Percentiles rank a stretch among this genome's conserved stretches.
phyloP scores from a whole-genome alignment of 2,329 filamentous ascomycete genomes.

The Colletotrichum theobromicola region DNA sequence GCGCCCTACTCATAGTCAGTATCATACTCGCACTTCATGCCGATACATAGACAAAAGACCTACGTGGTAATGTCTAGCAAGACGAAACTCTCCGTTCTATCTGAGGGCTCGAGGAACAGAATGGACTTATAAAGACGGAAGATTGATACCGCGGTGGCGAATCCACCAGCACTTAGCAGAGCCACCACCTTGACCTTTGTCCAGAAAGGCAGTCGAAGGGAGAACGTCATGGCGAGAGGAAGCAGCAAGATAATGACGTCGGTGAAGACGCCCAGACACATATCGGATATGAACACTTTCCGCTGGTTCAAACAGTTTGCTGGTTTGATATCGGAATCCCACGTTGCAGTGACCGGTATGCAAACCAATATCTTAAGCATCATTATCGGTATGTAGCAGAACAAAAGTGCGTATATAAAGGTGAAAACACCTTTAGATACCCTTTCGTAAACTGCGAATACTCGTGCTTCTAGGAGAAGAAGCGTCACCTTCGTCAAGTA shows the following conservation, averaged over 20 bases:
- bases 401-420: conserved; percentile 28
- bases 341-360: conserved; percentile 24
- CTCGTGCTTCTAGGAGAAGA: conserved; percentile 32
- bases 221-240: conserved; percentile 33
- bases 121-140: conserved; percentile 24
- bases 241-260: conserved; percentile 37
- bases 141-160: conserved; percentile 28
- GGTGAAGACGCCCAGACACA: conserved; percentile 32
- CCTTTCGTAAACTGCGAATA: conserved; percentile 29
- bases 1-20: neutral
- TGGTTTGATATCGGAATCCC: conserved; percentile 24
- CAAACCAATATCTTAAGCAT: conserved; percentile 28
- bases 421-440: conserved; percentile 27
- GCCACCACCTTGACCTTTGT: conserved; percentile 35
- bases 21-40: neutral
- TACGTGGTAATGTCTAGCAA: neutral
- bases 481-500: conserved; percentile 33
- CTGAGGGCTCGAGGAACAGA: neutral
- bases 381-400: conserved; percentile 30
- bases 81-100: neutral
- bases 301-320: conserved; percentile 26
- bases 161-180: conserved; percentile 32
- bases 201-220: conserved; percentile 26
- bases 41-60: neutral
- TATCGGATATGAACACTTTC: conserved; percentile 35